Evolutionary conservation across 1,284 basidiomycete genomes (phyloP), one percentile per base, ranked within the genome.

Genomic region (Acaromyces ingoldii): DNA sequence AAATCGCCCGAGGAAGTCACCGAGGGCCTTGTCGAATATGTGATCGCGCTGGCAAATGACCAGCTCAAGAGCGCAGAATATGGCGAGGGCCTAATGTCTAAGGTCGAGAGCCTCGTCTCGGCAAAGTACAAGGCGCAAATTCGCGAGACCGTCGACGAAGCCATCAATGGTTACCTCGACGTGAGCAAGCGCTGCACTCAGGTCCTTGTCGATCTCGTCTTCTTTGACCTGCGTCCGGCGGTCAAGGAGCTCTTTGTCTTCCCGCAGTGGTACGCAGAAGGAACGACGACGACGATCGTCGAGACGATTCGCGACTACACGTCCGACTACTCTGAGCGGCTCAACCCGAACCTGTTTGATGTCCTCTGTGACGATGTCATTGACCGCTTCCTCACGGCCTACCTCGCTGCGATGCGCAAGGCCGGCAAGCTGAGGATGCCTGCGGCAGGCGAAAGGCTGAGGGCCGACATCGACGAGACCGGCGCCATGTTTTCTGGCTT

Each of bases 301-400:
- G 90, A 92, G 78, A 98, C 95, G 40, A 89, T 98, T 81, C 84
- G 87, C 49, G 95, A 99, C 74, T 98, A 98, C 78, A 88, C 91
- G 81, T 77, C 81, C 21, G 93, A 98, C 77, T 96, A 91, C 75
- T 87, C 91, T 74, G 81, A 83, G 42, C 93, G 87, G 68, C 85
- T 99, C 51, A 95, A 95, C 75, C 82, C 88, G 4, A 86, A 89
- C 5, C 81, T 99, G 47, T 86, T 96, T 65, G 92, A 97, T 58
- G 82, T 96, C 29, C 81, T 98, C 33, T 80, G 93, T 22, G 92
- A 97, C 76, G 91, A 98, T 74, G 83, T 98, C 45, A 81, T 97
- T 49, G 91, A 97, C 70, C 81, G 86, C 4, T 92, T 96, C 80
- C 81, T 98, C 31, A 86, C 93, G 63, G 82, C 83, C 6, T 98